Conservation (phyloP, 2,329 filamentous ascomycete species). For the Botrytis hyacinthi region DNA sequence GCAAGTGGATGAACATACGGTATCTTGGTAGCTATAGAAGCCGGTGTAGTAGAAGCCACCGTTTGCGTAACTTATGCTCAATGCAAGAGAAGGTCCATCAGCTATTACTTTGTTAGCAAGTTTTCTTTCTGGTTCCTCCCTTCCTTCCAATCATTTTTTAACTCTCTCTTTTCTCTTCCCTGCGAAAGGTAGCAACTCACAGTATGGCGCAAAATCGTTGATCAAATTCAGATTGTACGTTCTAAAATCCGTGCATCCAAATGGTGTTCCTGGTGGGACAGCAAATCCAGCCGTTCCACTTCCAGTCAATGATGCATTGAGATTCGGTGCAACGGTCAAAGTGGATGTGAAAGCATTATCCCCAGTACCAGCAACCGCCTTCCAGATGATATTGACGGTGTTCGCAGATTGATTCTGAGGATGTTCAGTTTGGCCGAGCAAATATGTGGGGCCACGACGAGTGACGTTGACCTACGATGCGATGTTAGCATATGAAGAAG, state of each 20-base stretch:
- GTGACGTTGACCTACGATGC: slow-evolving; percentile 59
- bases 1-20: slow-evolving; percentile 41
- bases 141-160: background rate
- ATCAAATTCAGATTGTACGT: slow-evolving; percentile 66
- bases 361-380: slow-evolving; percentile 50
- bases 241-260: slow-evolving; percentile 61
- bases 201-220: slow-evolving; percentile 53
- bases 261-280: slow-evolving; percentile 59
- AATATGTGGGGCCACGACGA: slow-evolving; percentile 56
- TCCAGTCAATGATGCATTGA: slow-evolving; percentile 61
- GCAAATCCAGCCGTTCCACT: slow-evolving; percentile 59
- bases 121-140: background rate
- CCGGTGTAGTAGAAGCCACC: slow-evolving; percentile 65
- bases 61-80: slow-evolving; percentile 62
- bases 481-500: slow-evolving; percentile 39
- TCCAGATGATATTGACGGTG: slow-evolving; percentile 57
- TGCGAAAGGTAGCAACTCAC: slow-evolving; percentile 20
- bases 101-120: background rate
- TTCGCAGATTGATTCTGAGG: slow-evolving; percentile 38
- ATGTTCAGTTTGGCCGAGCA: slow-evolving; percentile 51
- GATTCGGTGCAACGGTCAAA: slow-evolving; percentile 60
- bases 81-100: slow-evolving; percentile 56
- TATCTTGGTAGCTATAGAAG: slow-evolving; percentile 68
- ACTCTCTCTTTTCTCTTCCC: background rate
- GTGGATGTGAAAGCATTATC: slow-evolving; percentile 64